Percentiles rank a stretch among this genome's conserved stretches.
Conservation (phyloP, 441 rosid species). For the Metrosideros polymorpha region DNA sequence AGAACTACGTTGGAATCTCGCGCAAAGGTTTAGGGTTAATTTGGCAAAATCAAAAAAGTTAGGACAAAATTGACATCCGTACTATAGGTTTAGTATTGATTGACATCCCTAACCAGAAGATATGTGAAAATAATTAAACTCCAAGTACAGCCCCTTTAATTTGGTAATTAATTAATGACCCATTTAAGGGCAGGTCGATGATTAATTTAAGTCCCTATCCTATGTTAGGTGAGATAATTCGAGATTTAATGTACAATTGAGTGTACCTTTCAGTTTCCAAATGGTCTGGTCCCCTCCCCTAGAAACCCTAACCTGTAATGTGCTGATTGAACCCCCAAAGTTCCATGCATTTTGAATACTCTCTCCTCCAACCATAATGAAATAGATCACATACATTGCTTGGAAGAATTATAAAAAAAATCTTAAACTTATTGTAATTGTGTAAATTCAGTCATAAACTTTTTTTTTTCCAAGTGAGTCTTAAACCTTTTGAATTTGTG, state of each 20-base stretch:
- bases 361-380: not conserved
- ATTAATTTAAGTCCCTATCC: not conserved
- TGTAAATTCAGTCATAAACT: too few relatives aligned
- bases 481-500: too few relatives aligned
- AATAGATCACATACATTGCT: not conserved
- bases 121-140: not conserved
- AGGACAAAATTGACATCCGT: not conserved
- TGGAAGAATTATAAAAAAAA: too few relatives aligned
- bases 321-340: not conserved
- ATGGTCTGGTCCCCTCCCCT: not conserved
- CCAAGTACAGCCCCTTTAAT: not conserved
- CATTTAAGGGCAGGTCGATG: not conserved
- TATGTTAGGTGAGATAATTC: not conserved
- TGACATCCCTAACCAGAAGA: not conserved
- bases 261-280: not conserved
- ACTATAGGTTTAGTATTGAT: not conserved
- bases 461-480: too few relatives aligned
- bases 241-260: not conserved
- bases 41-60: not conserved
- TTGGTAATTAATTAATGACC: not conserved
- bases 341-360: not conserved
- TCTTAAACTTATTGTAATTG: too few relatives aligned
- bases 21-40: not conserved
- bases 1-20: not conserved
- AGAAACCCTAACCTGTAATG: not conserved